Evolutionary conservation across 371 early-diverging fungal genomes (phyloP).

Genomic region (Choanephora cucurbitarum): DNA sequence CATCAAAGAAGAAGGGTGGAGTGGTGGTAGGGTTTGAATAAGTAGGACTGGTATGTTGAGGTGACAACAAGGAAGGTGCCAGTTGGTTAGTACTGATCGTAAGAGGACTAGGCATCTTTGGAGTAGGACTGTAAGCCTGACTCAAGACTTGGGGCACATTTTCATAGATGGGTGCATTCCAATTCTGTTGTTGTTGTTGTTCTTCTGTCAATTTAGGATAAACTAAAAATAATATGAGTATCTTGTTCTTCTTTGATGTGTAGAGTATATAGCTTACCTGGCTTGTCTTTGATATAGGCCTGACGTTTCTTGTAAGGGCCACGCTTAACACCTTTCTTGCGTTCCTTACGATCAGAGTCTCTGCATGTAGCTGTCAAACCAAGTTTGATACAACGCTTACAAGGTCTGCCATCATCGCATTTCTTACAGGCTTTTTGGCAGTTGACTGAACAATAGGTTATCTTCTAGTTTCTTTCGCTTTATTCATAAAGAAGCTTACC

Average conservation of each 20-base stretch:
- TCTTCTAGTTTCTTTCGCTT: not conserved
- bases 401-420: constrained; percentile 88
- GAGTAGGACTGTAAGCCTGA: not conserved
- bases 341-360: constrained; percentile 81
- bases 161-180: constrained; percentile 12
- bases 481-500: constrained; percentile 20
- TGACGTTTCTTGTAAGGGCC: constrained; percentile 77
- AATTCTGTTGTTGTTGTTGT: not conserved
- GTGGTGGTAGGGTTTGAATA: not conserved
- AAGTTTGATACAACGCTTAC: constrained; percentile 81
- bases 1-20: constrained; percentile 12
- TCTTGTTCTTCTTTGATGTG: no score
- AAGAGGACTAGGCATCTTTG: constrained; percentile 1
- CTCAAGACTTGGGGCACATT: constrained; percentile 21
- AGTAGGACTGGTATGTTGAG: constrained; percentile 1
- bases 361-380: constrained; percentile 73
- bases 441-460: constrained; percentile 52
- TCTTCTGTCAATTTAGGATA: constrained; percentile 27
- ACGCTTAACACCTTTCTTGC: constrained; percentile 83
- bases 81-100: constrained; percentile 4
- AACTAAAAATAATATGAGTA: constrained; percentile 12
- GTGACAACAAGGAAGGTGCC: not conserved
- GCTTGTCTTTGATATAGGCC: constrained; percentile 17
- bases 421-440: constrained; percentile 94
- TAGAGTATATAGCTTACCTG: constrained; percentile 16